A percentile compares a stretch with the other conserved stretches of the same genome.
Conservation (phyloP, 169 alveolate genomes). For the Plasmodium adleri region DNA sequence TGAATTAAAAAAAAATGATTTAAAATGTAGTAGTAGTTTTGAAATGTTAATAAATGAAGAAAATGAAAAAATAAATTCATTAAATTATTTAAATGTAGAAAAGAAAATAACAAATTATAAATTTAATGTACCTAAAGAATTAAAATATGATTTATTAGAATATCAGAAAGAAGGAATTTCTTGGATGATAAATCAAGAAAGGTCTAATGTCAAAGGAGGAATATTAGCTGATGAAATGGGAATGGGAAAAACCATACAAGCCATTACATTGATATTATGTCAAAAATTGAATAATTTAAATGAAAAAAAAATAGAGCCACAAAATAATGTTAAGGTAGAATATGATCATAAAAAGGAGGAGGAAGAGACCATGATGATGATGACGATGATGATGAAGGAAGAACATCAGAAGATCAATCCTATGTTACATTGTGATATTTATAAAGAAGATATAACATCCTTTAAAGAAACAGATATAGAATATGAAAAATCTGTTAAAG, state of each 20-base stretch:
- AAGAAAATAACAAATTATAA: constrained; percentile 47
- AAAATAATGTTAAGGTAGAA: background rate
- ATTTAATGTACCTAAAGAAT: constrained; percentile 75
- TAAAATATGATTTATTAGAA: constrained; percentile 65
- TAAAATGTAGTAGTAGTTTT: constrained; percentile 32
- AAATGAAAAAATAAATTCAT: constrained; percentile 2
- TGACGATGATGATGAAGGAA: too few relatives aligned
- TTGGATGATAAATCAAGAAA: constrained; percentile 87
- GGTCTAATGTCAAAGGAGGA: constrained; percentile 83
- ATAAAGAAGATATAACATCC: too few relatives aligned
- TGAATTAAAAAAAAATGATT: constrained; percentile 11
- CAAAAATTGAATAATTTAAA: constrained; percentile 68
- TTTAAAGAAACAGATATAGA: too few relatives aligned
- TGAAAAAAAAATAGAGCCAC: background rate
- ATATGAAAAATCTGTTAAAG: too few relatives aligned
- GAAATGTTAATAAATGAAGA: constrained; percentile 50
- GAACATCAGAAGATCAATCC: too few relatives aligned
- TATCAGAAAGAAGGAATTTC: constrained; percentile 85
- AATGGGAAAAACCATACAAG: constrained; percentile 88
- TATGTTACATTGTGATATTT: too few relatives aligned
- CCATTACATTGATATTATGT: constrained; percentile 78
- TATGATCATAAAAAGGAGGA: constrained; percentile 3
- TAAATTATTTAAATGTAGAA: constrained; percentile 25
- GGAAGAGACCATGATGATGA: background rate
- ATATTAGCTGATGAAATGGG: constrained; percentile 93